Conservation (phyloP, 139 green algal species). For the Volvox reticuliferus region DNA sequence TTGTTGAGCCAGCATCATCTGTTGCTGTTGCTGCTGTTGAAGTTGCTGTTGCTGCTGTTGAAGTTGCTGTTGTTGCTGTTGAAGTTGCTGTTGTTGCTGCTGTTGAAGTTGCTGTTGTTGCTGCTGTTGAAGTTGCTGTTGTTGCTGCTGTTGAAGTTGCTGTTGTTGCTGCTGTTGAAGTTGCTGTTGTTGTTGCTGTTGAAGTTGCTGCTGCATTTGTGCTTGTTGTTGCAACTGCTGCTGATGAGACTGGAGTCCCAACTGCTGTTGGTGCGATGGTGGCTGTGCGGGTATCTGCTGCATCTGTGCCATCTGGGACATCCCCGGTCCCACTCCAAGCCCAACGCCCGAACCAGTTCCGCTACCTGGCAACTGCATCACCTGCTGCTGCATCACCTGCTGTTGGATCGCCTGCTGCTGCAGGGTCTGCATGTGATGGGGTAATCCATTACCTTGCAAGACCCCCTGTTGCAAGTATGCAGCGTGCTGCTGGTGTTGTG, state of each 20-base stretch:
- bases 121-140: neutral
- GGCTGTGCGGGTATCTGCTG: neutral
- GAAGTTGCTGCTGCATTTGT: neutral
- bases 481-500: slow-evolving; percentile 24
- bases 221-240: slow-evolving; percentile 19
- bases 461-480: slow-evolving; percentile 9
- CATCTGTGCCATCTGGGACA: neutral
- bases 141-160: neutral
- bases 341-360: neutral
- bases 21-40: slow-evolving; percentile 7
- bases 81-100: neutral
- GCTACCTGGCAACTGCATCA: neutral
- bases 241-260: neutral
- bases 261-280: slow-evolving; percentile 9
- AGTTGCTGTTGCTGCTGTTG: neutral
- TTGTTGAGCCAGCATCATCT: neutral
- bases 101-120: neutral
- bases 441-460: neutral
- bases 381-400: slow-evolving; percentile 1
- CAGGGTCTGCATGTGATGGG: neutral
- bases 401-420: neutral
- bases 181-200: neutral
- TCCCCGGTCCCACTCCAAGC: neutral
- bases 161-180: slow-evolving; percentile 14
- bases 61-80: slow-evolving; percentile 7